A percentile compares a stretch with the other conserved stretches of the same genome.
Conservation (phyloP, 305 asterid genomes). For the Rubia tinctorum region DNA sequence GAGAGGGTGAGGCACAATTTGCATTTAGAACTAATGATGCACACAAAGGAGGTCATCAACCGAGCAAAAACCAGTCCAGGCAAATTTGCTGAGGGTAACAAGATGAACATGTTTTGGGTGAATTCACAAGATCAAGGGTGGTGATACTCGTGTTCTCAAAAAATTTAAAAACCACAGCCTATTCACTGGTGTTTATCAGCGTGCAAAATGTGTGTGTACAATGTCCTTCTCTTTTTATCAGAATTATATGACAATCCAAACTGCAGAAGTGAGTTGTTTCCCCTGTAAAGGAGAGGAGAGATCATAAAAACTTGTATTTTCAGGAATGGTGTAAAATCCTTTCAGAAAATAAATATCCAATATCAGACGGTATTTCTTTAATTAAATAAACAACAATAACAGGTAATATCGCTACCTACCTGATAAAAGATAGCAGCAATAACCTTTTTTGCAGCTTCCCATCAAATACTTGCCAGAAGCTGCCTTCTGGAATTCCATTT, state of each 20-base stretch:
- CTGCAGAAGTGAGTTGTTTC: neutral
- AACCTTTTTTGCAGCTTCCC: constrained; percentile 1
- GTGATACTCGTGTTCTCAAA: neutral
- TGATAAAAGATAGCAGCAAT: constrained; percentile 4
- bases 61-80: constrained; percentile 3
- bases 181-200: neutral
- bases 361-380: neutral
- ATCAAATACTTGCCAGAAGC: neutral
- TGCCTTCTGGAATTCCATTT: neutral
- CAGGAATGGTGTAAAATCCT: neutral
- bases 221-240: constrained; percentile 3
- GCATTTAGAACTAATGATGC: neutral
- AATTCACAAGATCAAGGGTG: neutral
- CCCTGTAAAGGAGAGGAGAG: neutral
- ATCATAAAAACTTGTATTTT: neutral
- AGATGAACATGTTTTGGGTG: neutral
- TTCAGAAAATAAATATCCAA: neutral
- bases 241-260: neutral
- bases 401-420: neutral
- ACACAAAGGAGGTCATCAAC: neutral
- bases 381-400: neutral
- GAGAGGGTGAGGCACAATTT: neutral
- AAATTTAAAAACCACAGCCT: neutral
- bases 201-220: neutral
- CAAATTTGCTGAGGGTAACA: neutral